Evolutionary conservation across 306 rosid genomes (phyloP).

Genomic region (Prunus padus): DNA sequence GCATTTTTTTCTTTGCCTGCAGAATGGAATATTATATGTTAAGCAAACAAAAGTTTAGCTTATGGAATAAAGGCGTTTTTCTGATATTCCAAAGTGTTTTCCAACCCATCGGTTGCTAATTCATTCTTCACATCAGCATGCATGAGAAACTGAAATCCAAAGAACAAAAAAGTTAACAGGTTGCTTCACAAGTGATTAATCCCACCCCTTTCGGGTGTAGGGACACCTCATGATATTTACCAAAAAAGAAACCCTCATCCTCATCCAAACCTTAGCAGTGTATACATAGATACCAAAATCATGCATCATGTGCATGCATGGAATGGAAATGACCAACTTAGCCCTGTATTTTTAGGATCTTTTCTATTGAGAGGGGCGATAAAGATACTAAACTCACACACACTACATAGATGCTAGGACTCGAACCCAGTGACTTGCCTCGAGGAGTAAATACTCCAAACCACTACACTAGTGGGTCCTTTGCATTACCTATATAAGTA

Average conservation of each 20-base stretch:
- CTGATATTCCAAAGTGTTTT: not conserved
- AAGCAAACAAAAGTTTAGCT: not conserved
- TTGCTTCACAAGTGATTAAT: slow-evolving; percentile 5
- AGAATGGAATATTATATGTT: not conserved
- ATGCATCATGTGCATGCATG: too few relatives aligned
- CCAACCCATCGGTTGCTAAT: not conserved
- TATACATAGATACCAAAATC: too few relatives aligned
- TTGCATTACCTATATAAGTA: not conserved
- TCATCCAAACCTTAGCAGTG: not conserved
- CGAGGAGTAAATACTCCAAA: too few relatives aligned
- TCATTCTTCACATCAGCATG: not conserved
- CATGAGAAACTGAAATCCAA: not conserved
- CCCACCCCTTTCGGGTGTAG: too few relatives aligned
- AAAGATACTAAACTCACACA: too few relatives aligned
- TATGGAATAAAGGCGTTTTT: not conserved
- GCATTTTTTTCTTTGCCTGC: not conserved
- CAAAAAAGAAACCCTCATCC: not conserved
- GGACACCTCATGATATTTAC: too few relatives aligned
- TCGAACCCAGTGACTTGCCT: too few relatives aligned
- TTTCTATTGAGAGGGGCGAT: too few relatives aligned
- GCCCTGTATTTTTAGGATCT: not conserved
- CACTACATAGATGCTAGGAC: too few relatives aligned
- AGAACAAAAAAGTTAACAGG: not conserved
- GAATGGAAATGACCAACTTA: not conserved
- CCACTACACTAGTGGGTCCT: too few relatives aligned